Evolutionary conservation across 352 stramenopile genomes (phyloP).

Genomic region (Globisporangium barbulae): DNA sequence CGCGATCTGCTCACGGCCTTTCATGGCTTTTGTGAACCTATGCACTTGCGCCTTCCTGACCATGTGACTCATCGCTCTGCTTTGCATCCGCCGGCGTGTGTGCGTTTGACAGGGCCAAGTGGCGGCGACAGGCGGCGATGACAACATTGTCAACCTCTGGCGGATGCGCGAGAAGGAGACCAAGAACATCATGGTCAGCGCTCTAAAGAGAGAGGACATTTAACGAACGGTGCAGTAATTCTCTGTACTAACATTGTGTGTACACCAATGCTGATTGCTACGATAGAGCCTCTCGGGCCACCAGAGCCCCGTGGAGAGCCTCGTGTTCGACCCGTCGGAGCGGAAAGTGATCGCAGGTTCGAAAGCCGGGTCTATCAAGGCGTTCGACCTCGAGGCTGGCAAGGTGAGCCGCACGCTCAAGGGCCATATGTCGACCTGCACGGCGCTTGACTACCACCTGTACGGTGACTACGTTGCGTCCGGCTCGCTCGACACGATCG

Average conservation of each 20-base stretch:
- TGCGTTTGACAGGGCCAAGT: constrained; percentile 58
- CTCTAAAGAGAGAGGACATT: not conserved
- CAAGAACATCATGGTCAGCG: constrained; percentile 82
- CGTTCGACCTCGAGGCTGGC: constrained; percentile 75
- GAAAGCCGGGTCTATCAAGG: constrained; percentile 81
- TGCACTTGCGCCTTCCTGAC: not conserved
- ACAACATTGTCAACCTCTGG: constrained; percentile 84
- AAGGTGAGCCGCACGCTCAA: constrained; percentile 81
- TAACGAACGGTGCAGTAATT: not conserved
- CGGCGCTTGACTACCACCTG: constrained; percentile 77
- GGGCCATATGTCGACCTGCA: constrained; percentile 83
- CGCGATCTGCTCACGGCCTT: not conserved
- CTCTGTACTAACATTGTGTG: not conserved
- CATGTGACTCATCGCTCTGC: not conserved
- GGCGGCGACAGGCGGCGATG: constrained; percentile 67
- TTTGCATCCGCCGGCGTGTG: not conserved
- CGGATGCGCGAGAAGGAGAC: constrained; percentile 83
- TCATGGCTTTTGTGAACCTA: not conserved
- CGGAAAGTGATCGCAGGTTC: constrained; percentile 73
- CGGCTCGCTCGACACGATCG: constrained; percentile 74
- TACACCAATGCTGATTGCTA: not conserved
- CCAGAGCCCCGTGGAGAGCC: constrained; percentile 70
- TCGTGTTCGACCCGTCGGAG: constrained; percentile 80
- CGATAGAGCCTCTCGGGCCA: constrained; percentile 69
- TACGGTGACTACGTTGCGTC: constrained; percentile 87